Evolutionary conservation across 2,329 filamentous ascomycete genomes (phyloP), one percentile per base, ranked within the genome.

Genomic region (Nannizziopsis barbatae): DNA sequence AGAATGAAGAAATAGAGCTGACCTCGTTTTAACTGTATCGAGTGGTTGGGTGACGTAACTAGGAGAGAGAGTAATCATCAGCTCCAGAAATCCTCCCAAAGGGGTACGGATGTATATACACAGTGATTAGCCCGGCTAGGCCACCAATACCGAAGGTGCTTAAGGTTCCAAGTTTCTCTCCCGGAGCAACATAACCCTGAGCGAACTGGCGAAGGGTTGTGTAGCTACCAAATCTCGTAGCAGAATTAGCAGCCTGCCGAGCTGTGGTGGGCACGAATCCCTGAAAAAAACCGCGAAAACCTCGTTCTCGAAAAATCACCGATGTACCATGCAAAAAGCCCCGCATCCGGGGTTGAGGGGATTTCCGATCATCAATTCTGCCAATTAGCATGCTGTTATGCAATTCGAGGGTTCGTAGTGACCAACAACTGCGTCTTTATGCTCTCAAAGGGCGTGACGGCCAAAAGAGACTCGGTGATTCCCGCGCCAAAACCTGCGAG

Each of bases 221-320:
- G 69, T 95, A 98, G 41, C 84, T 83, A 14, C 86, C 84, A 68
- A 98, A 98, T 12, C 92, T 80, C 1, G 86, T 85, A 1, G 92
- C 92, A 39, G 84, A 90, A 70, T 98, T 98, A 57, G 92, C 90
- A 10, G 89, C 87, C 68, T 98, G 92, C 45, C 92, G 78, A 17
- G 89, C 88, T 3, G 92, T 96, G 1, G 92, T 98, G 0, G 92
- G 92, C 7, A 93, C 81, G 60, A 98, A 92, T 18, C 92, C 92
- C 65, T 96, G 88, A 76, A 98, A 95, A 74, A 98, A 96, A 42
- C 90, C 92, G 32, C 83, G 77, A 33, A 95, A 63, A 18, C 92
- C 92, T 58, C 90, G 82, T 65, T 98, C 92, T 53, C 84, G 80
- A 35, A 81, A 83, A 53, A 98, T 96, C 51, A 96, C 77, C 46